phyloP scores from a whole-genome alignment of 1,139 yeast genomes.

The Groenewaldozyma auringiensis region DNA sequence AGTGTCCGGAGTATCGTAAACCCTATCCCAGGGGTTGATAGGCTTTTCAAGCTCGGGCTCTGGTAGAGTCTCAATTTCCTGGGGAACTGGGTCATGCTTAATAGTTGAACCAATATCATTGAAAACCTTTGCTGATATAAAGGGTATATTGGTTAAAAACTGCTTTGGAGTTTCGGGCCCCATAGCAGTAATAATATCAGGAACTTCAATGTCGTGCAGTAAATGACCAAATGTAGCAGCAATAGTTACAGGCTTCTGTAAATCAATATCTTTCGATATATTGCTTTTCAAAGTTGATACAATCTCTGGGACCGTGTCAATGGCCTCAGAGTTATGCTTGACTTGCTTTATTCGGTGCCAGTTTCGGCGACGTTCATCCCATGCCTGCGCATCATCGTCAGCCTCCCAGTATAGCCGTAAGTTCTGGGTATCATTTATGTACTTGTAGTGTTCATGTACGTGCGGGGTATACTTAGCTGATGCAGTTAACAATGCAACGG shows the following conservation, averaged over 20 bases:
- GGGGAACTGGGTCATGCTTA: constrained; percentile 13
- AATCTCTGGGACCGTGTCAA: constrained; percentile 1
- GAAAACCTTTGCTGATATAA: constrained; percentile 22
- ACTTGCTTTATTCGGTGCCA: constrained; percentile 26
- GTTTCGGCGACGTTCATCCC: constrained; percentile 24
- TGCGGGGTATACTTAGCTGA: constrained; percentile 19
- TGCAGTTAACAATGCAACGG: constrained; percentile 22
- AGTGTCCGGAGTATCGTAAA: constrained; percentile 8
- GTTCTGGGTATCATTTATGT: constrained; percentile 15
- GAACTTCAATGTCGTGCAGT: constrained; percentile 18
- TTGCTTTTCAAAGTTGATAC: neutral
- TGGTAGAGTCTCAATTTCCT: neutral
- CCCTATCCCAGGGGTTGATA: constrained; percentile 14
- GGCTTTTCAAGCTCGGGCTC: constrained; percentile 4
- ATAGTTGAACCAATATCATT: constrained; percentile 8
- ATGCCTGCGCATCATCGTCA: constrained; percentile 28
- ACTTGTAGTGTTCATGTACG: constrained; percentile 15
- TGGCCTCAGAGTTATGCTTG: constrained; percentile 2
- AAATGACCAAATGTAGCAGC: constrained; percentile 31
- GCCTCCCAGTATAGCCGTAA: constrained; percentile 16
- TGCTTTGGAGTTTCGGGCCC: constrained; percentile 13
- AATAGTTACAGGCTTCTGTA: constrained; percentile 18
- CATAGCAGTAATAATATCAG: neutral
- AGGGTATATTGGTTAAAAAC: constrained; percentile 28
- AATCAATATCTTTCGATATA: neutral